Conservation (phyloP, 228 moss, liverwort and hornwort genomes). For the Sphagnum magellanicum region DNA sequence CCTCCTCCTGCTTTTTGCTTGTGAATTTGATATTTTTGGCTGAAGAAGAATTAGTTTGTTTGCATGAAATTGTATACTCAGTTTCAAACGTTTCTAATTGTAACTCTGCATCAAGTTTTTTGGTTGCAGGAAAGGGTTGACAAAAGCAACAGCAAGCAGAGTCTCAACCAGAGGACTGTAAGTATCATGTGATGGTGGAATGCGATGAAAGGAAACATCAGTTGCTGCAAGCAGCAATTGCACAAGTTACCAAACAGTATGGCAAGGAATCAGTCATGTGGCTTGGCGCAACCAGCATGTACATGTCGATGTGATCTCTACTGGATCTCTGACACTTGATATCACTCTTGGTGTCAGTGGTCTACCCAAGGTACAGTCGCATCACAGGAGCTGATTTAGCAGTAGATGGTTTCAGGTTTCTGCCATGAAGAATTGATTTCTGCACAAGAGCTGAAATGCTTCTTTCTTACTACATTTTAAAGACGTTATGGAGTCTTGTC, state of each 20-base stretch:
- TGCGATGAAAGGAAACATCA: conserved; percentile 29
- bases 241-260: conserved; percentile 54
- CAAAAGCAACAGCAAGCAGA: conserved; percentile 19
- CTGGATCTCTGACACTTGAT: conserved; percentile 76
- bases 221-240: conserved; percentile 53
- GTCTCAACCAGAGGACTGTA: conserved; percentile 18
- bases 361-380: conserved; percentile 47
- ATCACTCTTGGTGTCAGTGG: conserved; percentile 75
- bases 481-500: too few species aligned
- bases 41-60: background rate
- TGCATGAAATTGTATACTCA: background rate
- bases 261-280: conserved; percentile 77
- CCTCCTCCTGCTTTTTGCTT: background rate
- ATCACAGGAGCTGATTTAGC: too few species aligned
- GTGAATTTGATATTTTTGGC: background rate
- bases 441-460: too few species aligned
- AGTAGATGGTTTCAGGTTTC: too few species aligned
- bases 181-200: conserved; percentile 9
- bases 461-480: too few species aligned
- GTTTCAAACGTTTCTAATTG: background rate
- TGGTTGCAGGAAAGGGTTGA: conserved; percentile 25
- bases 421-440: too few species aligned
- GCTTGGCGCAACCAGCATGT: conserved; percentile 54
- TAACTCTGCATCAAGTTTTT: background rate
- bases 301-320: conserved; percentile 58